Base-by-base conservation (phyloP, 306 rosid genomes). In the Macrotyloma uniflorum region DNA sequence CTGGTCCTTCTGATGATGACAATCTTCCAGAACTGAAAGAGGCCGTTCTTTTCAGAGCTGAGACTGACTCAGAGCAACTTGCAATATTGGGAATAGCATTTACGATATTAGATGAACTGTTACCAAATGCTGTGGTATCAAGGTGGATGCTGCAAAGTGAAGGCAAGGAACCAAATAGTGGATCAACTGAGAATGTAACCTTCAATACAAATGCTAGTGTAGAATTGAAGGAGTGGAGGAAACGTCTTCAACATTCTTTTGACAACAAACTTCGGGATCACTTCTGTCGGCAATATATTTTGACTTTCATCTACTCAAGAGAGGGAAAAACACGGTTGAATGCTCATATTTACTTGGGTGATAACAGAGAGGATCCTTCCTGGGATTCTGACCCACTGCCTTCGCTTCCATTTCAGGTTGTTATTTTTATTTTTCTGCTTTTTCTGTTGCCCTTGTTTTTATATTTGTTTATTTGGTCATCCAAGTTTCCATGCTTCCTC, bases 401-500 rank as follows among this genome's bases (percentile, higher is more conserved):
- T 73, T 95, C 99, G 0, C 99, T 95, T 86, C 99, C 99, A 47
- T 95, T 95, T 90, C 99, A 95, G 99, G 99, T 93, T 63, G 26
- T 46, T 45, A 70, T 68, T 71, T 58, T 50, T 76, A 58, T 76
- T 84, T 83, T 75, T 71, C 32, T 82, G 66, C 58, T 59, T 72
- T 19, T 59, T 55, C 50, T 66, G 70, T 24, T 51, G 49, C 28
- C 54, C 55, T 74, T 67, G 43, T 45, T 81, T 61, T 50, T 49
- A 18, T 35, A 2, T 30, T 65, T 72, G 49, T 70, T 57, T 73
- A 50, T 66, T 57, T 33, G 47, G 46, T 26, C 4, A 63, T 68
- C 33, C 71, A n/a, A n/a, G n/a, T n/a, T n/a, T n/a, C n/a, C n/a
- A 36, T 46, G 19, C 50, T 75, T 78, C 28, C 28, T 26, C 67